Evolutionary conservation across 306 rosid genomes (phyloP), one percentile per base, ranked within the genome.

Genomic region (Psophocarpus tetragonolobus): DNA sequence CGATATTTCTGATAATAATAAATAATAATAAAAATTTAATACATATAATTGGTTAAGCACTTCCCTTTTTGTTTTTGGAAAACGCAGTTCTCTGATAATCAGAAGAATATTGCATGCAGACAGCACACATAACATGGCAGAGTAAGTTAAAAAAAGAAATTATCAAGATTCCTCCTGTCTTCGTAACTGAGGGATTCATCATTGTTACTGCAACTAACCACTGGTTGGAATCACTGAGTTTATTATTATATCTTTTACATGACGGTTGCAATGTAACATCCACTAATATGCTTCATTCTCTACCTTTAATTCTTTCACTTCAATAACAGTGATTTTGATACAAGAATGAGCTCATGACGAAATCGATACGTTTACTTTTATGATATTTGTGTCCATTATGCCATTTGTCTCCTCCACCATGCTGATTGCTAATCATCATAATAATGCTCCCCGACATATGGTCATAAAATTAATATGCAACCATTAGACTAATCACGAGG

Each of bases 371-470:
- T 35, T 36, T 50, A 15, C 81, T 30, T 20, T 23, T 18, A 20
- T 32, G 27, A 47, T 24, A n/a, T 76, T 32, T 47, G 4, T 5
- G n/a, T 72, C 5, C 66, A 66, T 80, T 15, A 74, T 74, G 51
- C 53, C 23, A 51, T 63, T 17, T 27, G 74, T 71, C 24, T 30
- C 71, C 73, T 71, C 24, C 62, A 15, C 44, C 61, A 30, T 35
- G 51, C 23, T 68, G 51, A 11, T 18, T 38, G 67, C 13, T 17
- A 75, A 80, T 73, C n/a, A 8, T 69, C 10, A 4, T 47, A 39
- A 14, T 26, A 57, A 9, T 53, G 15, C 32, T 0, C 71, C 41
- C 39, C 20, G 30, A 73, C 36, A 64, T 8, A 53, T 39, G 30
- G 56, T 57, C 65, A n/a, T n/a, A n/a, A n/a, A n/a, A n/a, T 27